phyloP scores from a whole-genome alignment of 2,329 filamentous ascomycete species.

The Trichothecium roseum region DNA sequence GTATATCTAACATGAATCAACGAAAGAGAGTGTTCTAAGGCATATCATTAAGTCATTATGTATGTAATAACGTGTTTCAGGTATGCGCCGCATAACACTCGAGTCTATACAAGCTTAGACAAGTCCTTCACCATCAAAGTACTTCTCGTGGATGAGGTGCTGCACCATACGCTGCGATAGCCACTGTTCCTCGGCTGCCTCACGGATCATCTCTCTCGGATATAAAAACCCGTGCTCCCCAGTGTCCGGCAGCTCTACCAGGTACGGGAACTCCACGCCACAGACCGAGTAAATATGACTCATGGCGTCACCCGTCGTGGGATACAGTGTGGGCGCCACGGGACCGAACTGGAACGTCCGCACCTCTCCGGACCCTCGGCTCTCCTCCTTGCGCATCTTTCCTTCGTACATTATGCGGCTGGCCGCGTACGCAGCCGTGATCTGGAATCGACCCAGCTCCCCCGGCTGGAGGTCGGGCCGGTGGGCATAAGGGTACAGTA shows the following conservation, averaged over 20 bases:
- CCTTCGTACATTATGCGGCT: constrained; percentile 24
- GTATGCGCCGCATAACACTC: too few species aligned
- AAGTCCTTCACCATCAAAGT: constrained; percentile 20
- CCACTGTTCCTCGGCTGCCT: constrained; percentile 25
- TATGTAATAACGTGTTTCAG: too few species aligned
- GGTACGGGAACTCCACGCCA: constrained; percentile 24
- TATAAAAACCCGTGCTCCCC: constrained; percentile 25
- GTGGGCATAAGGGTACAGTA: constrained; percentile 34
- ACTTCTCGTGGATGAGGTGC: constrained; percentile 19
- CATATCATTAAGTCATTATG: too few species aligned
- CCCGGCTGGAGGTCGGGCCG: constrained; percentile 27
- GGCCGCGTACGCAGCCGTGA: too few species aligned
- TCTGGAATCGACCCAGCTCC: constrained; percentile 24
- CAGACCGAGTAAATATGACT: constrained; percentile 16
- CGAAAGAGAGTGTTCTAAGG: too few species aligned
- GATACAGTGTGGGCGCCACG: constrained; percentile 26
- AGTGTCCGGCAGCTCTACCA: constrained; percentile 24
- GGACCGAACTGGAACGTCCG: constrained; percentile 24
- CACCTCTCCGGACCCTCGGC: constrained; percentile 18
- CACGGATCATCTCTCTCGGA: constrained; percentile 24
- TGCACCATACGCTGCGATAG: constrained; percentile 22
- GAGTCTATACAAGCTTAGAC: too few species aligned
- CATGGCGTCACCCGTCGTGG: constrained; percentile 18
- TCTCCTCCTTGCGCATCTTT: constrained; percentile 17
- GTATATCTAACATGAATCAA: too few species aligned